Percentiles rank a stretch among this genome's conserved stretches.
Conservation (phyloP, 2,329 filamentous ascomycete species). For the Colletotrichum sansevieriae region DNA sequence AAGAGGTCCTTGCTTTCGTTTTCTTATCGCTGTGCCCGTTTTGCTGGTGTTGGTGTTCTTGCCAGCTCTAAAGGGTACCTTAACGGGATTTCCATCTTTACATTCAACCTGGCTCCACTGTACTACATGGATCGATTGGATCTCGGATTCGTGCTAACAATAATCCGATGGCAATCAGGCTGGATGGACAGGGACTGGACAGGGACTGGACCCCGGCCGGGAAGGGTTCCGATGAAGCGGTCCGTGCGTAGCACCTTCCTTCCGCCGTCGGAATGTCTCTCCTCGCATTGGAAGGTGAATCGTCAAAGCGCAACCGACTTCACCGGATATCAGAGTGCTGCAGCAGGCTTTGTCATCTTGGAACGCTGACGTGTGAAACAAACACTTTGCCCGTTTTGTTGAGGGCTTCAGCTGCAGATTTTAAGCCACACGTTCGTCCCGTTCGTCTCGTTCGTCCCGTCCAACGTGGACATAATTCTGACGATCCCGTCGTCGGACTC, state of each 20-base stretch:
- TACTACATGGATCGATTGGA: too few species aligned
- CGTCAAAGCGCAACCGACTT: background rate
- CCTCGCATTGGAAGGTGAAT: slow-evolving; percentile 1
- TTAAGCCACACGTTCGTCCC: background rate
- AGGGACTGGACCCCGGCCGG: background rate
- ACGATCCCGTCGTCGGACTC: background rate
- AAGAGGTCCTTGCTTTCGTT: background rate
- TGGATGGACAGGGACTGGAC: too few species aligned
- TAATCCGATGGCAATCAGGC: background rate
- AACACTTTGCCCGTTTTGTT: too few species aligned
- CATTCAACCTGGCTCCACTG: too few species aligned
- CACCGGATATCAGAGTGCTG: background rate
- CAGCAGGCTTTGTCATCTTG: background rate
- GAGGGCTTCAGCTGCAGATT: background rate
- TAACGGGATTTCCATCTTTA: too few species aligned
- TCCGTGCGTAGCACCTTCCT: slow-evolving; percentile 12
- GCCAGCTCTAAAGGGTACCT: background rate
- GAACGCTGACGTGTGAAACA: too few species aligned
- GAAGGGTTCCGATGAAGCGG: slow-evolving; percentile 2
- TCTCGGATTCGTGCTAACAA: background rate
- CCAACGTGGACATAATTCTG: background rate
- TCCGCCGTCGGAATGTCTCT: slow-evolving; percentile 15
- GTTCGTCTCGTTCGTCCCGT: background rate
- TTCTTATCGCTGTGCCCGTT: background rate
- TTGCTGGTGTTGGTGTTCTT: background rate